phyloP scores from a whole-genome alignment of 306 rosid species.

The Arachis stenosperma region DNA sequence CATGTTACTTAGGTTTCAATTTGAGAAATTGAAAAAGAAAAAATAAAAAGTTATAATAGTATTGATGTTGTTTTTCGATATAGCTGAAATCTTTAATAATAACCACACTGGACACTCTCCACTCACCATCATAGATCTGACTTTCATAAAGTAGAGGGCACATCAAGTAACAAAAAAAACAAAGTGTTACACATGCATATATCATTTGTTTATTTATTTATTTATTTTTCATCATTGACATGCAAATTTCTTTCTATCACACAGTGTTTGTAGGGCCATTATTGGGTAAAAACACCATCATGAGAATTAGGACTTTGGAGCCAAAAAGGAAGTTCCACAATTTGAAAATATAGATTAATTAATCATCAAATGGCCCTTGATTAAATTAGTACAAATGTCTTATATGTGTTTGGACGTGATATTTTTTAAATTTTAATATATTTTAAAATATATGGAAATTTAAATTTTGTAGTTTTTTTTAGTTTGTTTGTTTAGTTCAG shows the following conservation, averaged over 20 bases:
- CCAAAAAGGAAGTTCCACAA: slow-evolving; percentile 48
- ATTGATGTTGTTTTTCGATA: background rate
- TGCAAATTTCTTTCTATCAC: slow-evolving; percentile 43
- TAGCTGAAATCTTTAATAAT: slow-evolving; percentile 34
- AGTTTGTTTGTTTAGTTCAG: too few species aligned
- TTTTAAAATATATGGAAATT: too few species aligned
- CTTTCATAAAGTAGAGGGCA: slow-evolving; percentile 46
- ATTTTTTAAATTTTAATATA: too few species aligned
- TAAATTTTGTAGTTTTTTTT: too few species aligned
- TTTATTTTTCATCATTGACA: slow-evolving; percentile 49
- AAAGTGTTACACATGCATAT: too few species aligned
- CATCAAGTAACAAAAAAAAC: slow-evolving; percentile 40
- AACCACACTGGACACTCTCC: slow-evolving; percentile 42
- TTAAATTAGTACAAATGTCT: too few species aligned
- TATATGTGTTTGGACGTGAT: too few species aligned
- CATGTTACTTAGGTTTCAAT: slow-evolving; percentile 26
- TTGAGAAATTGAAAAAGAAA: background rate
- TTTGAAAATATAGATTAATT: slow-evolving; percentile 43
- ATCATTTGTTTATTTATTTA: slow-evolving; percentile 21
- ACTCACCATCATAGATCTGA: slow-evolving; percentile 24
- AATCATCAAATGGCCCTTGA: background rate
- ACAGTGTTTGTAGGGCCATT: slow-evolving; percentile 51
- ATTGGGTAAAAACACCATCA: slow-evolving; percentile 5
- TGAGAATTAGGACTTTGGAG: slow-evolving; percentile 31
- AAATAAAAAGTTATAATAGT: too few species aligned